Evolutionary conservation across 306 rosid species (phyloP).

Genomic region (Fagus crenata): DNA sequence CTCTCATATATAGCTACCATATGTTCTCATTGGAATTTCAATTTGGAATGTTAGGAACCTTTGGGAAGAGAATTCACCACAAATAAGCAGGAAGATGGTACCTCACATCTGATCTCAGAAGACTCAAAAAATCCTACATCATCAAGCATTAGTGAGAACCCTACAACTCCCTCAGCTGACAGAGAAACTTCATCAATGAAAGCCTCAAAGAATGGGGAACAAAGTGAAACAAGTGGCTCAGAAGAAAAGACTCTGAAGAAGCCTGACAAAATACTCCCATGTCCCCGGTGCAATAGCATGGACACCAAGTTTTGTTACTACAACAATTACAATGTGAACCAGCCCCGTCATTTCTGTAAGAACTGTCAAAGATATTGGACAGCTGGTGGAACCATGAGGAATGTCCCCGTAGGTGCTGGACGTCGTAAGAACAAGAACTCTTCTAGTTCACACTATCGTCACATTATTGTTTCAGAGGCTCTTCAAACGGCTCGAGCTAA

Average conservation of each 20-base stretch:
- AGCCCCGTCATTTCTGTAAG: constrained; percentile 92
- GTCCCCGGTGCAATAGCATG: constrained; percentile 88
- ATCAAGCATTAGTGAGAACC: constrained; percentile 47
- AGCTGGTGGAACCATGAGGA: constrained; percentile 85
- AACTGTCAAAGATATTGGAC: constrained; percentile 95
- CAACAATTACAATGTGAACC: constrained; percentile 83
- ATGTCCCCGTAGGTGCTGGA: constrained; percentile 82
- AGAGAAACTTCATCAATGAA: constrained; percentile 44
- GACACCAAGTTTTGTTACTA: constrained; percentile 89
- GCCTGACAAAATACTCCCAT: constrained; percentile 71
- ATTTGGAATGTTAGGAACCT: constrained; percentile 44
- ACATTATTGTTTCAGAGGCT: constrained; percentile 46
- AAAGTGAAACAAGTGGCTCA: constrained; percentile 47
- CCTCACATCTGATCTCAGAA: constrained; percentile 41
- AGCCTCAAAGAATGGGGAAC: constrained; percentile 50
- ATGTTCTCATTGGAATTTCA: constrained; percentile 30
- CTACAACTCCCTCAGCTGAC: constrained; percentile 49
- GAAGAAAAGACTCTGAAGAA: constrained; percentile 61
- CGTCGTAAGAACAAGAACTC: constrained; percentile 79
- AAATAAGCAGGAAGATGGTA: constrained; percentile 38
- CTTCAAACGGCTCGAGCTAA: constrained; percentile 41
- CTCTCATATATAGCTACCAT: neutral
- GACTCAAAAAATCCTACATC: constrained; percentile 43
- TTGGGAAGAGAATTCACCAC: constrained; percentile 46
- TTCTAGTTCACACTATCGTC: constrained; percentile 46